Evolutionary conservation across 345 rosid genomes (phyloP), one percentile per base, ranked within the genome.

Genomic region (Physaria fendleri): DNA sequence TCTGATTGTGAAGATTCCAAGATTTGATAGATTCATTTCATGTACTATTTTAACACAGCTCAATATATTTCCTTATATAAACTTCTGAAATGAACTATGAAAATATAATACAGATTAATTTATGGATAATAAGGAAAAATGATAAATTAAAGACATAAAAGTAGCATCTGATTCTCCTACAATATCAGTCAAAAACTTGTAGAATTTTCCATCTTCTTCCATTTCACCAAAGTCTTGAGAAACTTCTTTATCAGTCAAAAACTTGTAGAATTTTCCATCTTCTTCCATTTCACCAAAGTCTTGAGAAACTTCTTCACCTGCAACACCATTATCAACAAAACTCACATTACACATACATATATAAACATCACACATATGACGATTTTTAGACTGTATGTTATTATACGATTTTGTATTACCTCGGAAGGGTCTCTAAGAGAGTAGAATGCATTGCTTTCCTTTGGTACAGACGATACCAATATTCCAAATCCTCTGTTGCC

Each of bases 231-330:
- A 37, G 77, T 69, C 56, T 78, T 69, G 44, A 93, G 84, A 73
- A 93, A 93, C 57, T 79, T 84, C 92, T 78, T 81, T 20, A 93
- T 97, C 99, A n/a, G n/a, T 51, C 39, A 41, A n/a, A 14, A 32
- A 41, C 66, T 3, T 40, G 44, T 29, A 3, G 74, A 25, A 9
- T 40, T 47, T 32, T 64, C 66, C 22, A 62, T 3, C 74, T 75
- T 72, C 64, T 69, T 80, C 96, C 96, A 87, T 57, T 76, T 68
- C 75, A 73, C 84, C 76, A 93, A 73, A 37, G 77, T 69, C 56
- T 78, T 69, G 44, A 93, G 84, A 73, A 93, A 93, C 57, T 79
- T 84, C 92, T 78, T 81, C 22, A 93, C 99, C 99, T 93, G 76
- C 57, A 63, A 43, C 35, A 47, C 12, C 17, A 15, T 43, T 17